Evolutionary conservation across 2,329 filamentous ascomycete genomes (phyloP), one percentile per base, ranked within the genome.

Genomic region (Verruconis gallopava): DNA sequence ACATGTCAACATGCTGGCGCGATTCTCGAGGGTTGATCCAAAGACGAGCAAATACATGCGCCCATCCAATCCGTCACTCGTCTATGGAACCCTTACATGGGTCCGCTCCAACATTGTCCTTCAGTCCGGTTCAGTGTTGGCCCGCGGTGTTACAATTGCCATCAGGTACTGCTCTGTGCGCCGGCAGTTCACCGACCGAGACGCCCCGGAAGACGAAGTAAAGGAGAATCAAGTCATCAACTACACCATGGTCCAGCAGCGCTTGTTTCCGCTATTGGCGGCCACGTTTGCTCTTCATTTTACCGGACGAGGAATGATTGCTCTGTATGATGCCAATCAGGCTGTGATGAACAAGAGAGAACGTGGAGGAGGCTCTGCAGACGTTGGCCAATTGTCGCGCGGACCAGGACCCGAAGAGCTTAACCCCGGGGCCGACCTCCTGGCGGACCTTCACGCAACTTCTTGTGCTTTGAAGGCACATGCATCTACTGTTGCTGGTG

Each of bases 201-300:
- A 85, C 59, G 74, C 77, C 4, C 67, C 69, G 20, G 65, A 71
- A 25, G 66, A 64, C 32, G 66, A 71, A 48, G 57, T 63, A 19
- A 74, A 72, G 4, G 82, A 86, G 63, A 85, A 77, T 55, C 78
- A 79, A 51, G 82, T 86, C 1, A 65, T 86, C 21, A 81, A 86
- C 65, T 86, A 86, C 61, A 84, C 80, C 47, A 86, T 84, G 75
- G 81, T 86, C 5, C 81, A 86, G 57, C 73, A 81, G 52, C 74
- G 82, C 37, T 66, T 86, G 2, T 64, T 86, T 15, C 80, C 82
- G 1, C 67, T 86, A 2, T 65, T 88, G 5, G 81, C 81, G 1
- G 72, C 81, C 1, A 81, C 79, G 1, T 86, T 81, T 48, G 81
- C 82, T 12, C 66, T 86, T 11, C 80, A 85, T 58, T 86, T 85